Percentiles rank a stretch among this genome's conserved stretches.
Evolutionary conservation across 2,329 filamentous ascomycete species (phyloP).

Genomic region (Aspergillus brasiliensis): DNA sequence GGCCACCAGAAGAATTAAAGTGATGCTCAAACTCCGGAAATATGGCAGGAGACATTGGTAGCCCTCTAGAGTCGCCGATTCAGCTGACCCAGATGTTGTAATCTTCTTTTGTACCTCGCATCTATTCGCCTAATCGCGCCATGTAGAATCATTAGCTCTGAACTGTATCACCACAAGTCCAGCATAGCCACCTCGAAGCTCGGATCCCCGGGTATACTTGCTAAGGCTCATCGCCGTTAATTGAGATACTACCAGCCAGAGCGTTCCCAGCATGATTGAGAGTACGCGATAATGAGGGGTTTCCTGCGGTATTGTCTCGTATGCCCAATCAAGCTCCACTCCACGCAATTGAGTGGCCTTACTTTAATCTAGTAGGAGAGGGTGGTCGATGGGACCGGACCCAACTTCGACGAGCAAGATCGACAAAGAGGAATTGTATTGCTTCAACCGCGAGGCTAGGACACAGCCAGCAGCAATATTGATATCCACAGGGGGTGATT

Average conservation of each 20-base stretch:
- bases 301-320: slow-evolving; percentile 31
- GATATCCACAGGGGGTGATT: neutral
- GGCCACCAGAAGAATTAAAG: neutral
- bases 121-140: slow-evolving; percentile 13
- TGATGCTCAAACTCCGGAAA: slow-evolving; percentile 18
- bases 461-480: slow-evolving; percentile 25
- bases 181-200: neutral
- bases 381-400: slow-evolving; percentile 20
- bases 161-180: slow-evolving; percentile 21
- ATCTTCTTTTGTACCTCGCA: slow-evolving; percentile 20
- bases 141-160: neutral
- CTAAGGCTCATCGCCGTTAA: slow-evolving; percentile 29
- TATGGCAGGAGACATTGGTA: slow-evolving; percentile 25
- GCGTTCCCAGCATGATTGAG: slow-evolving; percentile 33
- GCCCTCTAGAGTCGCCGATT: slow-evolving; percentile 22
- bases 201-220: no score
- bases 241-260: slow-evolving; percentile 30
- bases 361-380: slow-evolving; percentile 5
- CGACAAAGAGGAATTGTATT: slow-evolving; percentile 19
- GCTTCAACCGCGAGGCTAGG: slow-evolving; percentile 32
- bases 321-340: slow-evolving; percentile 34
- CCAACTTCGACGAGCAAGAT: slow-evolving; percentile 38
- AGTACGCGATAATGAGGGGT: slow-evolving; percentile 27
- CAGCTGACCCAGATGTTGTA: slow-evolving; percentile 26
- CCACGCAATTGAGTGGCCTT: slow-evolving; percentile 21